Base-by-base conservation (phyloP, 1,139 yeast genomes). In the Blastobotrys petasosporus region DNA sequence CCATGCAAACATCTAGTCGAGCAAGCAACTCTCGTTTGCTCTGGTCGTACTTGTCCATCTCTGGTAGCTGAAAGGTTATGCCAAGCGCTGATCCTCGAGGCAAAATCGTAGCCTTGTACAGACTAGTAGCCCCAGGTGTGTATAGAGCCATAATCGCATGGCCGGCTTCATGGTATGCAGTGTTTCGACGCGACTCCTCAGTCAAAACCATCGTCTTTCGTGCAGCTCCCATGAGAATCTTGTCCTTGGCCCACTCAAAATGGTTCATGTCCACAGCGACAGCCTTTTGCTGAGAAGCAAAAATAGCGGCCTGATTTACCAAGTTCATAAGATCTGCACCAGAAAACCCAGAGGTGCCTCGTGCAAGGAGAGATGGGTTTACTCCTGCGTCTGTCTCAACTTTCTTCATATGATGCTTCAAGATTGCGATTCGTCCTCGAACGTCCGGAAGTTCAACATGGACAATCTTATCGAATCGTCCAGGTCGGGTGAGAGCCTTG, bases 91-190 rank as follows among this genome's bases (percentile, higher is more conserved):
- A 75, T 37, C 99, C 99, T 64, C 99, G 79, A 41, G 98, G 98
- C 53, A 92, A 74, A 55, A 92, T 90, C 0, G 99, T 94, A 2
- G 97, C 98, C 68, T 92, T 92, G 69, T 94, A 94, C 50, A 94
- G 74, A 2, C 96, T 90, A 5, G 96, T 88, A 8, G 98, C 97
- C n/a, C 95, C 97, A 9, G 82, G 81, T 9, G 96, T 86, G 66
- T 77, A 92, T 79, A 92, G 76, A 4, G 98, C 97, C 86, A 90
- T 87, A 50, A 92, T 86, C 3, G 98, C 98, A 68, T 92, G 99
- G 2, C 99, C 99, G 8, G 98, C 99, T 70, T 92, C 99, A 68
- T 92, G 99, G 66, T 82, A 94, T 1, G 98, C 98, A 15, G 98
- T 94, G 57, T 92, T 90, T 57, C 77, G 79, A 65, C 97, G 79